Conservation (phyloP, 2,329 filamentous ascomycete species). For the Pestalotiopsis sp. region DNA sequence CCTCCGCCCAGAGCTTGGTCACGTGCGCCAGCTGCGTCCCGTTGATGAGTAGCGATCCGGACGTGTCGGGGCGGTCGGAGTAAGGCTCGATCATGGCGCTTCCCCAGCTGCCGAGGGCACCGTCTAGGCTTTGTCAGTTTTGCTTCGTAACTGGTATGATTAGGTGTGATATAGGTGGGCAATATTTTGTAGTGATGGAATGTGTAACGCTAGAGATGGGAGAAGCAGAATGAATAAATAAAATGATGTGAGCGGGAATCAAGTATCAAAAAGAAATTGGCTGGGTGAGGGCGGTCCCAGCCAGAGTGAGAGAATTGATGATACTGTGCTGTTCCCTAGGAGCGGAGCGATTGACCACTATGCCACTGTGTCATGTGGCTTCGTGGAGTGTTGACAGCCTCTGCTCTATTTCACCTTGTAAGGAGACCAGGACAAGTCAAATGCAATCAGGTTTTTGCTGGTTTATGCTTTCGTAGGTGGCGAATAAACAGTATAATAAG, state of each 20-base stretch:
- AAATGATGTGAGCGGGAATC: too few relatives aligned
- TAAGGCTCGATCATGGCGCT: constrained; percentile 74
- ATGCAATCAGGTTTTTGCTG: too few relatives aligned
- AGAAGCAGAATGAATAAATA: too few relatives aligned
- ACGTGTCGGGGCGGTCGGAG: constrained; percentile 60
- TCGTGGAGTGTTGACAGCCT: not conserved
- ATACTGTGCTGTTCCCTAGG: not conserved
- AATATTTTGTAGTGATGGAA: too few relatives aligned
- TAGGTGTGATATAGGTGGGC: not conserved
- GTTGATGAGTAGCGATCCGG: constrained; percentile 68
- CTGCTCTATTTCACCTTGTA: not conserved
- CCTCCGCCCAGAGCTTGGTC: constrained; percentile 58
- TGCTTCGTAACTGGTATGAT: not conserved
- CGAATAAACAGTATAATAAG: not conserved
- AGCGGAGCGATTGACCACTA: not conserved
- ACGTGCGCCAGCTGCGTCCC: constrained; percentile 57
- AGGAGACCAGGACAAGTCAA: not conserved
- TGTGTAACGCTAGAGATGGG: too few relatives aligned
- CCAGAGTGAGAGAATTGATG: not conserved
- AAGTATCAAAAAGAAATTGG: too few relatives aligned
- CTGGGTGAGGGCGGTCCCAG: not conserved
- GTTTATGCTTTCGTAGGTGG: not conserved
- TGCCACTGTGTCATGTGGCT: not conserved
- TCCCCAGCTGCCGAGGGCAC: constrained; percentile 71
- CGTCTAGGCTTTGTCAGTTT: constrained; percentile 47